Base-by-base conservation (phyloP, 2,329 filamentous ascomycete species). In the Ophiosphaerella korrae region DNA sequence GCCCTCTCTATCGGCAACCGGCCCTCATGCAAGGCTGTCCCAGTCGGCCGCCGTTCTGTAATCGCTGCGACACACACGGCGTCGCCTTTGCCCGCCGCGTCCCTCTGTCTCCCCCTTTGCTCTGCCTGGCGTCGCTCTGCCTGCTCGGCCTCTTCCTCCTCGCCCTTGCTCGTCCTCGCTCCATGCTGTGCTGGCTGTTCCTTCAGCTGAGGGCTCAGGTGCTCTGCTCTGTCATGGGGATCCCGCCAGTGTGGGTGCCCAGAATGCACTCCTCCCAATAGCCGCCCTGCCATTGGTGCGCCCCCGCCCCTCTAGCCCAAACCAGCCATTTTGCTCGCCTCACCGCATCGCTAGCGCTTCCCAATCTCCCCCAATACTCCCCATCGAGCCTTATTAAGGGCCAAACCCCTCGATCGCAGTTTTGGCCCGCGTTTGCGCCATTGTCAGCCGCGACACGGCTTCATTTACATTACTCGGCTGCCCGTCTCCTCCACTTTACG, bases 11-110 rank as follows among this genome's bases (percentile, higher is more conserved):
- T 54, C 57, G 42, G 37, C 31, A 29, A 43, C 11, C 56, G 32
- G 29, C 46, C 31, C 50, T 43, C 33, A 45, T 50, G 49, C 50
- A 48, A 46, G 54, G 52, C 58, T 52, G 52, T 47, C 49, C 41
- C 36, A 42, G 58, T 42, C 21, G 40, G 29, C 40, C 16, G 29
- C 31, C 6, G 26, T 29, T 29, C 26, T 29, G 26, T 11, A 29
- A 29, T 29, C 26, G 3, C 55, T 61, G 60, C 60, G 52, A 62
- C 58, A 62, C 58, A 62, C 60, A 60, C 60, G 60, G 58, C 57
- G 53, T 60, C 60, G 55, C 62, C 58, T 64, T 51, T 58, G 48
- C 37, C 23, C 16, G 21, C 13, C 23, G 8, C 37, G 18, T n/a
- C 8, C 9, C 16, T 18, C 16, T 6, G 18, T 21, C 18, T 21